A percentile compares a stretch with the other conserved stretches of the same genome.
Evolutionary conservation across 2,329 filamentous ascomycete genomes (phyloP).

Genomic region (Simplicillium aogashimaense): DNA sequence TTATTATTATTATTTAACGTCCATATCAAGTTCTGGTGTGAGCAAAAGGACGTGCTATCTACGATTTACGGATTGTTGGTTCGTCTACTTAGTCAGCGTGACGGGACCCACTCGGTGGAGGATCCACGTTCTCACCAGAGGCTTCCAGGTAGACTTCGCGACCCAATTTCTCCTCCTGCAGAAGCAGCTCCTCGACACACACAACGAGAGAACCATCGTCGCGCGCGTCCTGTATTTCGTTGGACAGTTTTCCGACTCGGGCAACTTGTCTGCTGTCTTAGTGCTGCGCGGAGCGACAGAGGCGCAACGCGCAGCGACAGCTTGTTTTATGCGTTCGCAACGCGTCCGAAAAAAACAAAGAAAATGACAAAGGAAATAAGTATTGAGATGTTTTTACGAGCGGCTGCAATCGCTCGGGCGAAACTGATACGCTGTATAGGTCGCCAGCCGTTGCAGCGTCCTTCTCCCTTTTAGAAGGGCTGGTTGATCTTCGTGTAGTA

Average conservation of each 20-base stretch:
- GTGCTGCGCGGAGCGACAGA: too few species aligned
- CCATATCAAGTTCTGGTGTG: background rate
- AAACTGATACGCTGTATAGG: background rate
- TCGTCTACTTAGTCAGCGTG: background rate
- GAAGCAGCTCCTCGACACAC: conserved; percentile 1
- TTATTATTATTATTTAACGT: too few species aligned
- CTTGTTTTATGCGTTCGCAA: background rate
- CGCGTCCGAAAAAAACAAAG: background rate
- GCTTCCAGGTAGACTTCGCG: background rate
- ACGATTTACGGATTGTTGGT: background rate
- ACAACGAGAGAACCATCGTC: background rate
- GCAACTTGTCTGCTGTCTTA: background rate
- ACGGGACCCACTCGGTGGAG: background rate
- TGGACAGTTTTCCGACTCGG: background rate
- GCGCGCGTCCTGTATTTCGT: background rate
- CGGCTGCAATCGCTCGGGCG: background rate
- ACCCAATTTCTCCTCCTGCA: conserved; percentile 1
- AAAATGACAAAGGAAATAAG: conserved; percentile 1
- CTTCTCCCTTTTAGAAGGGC: background rate
- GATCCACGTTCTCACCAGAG: background rate
- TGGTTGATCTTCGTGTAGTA: conserved; percentile 2
- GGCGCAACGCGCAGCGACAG: too few species aligned
- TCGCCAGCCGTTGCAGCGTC: background rate
- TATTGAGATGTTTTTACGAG: background rate
- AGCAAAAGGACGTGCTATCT: background rate